phyloP scores from a whole-genome alignment of 768 basidiomycete genomes.

The Lentinus brumalis region DNA sequence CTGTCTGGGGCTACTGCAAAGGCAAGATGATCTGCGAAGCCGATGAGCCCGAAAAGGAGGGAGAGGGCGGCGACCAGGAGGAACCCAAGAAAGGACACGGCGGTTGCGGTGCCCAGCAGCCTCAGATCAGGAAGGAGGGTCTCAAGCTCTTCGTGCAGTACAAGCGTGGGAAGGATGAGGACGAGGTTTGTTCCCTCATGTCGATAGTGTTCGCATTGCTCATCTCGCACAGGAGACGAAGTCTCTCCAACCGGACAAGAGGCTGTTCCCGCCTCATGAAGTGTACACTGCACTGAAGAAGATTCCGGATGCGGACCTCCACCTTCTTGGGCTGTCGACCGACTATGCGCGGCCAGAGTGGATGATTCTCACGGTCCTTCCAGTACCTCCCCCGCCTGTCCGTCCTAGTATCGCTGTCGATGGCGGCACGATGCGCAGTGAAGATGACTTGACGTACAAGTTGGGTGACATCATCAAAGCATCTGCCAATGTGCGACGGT shows the following conservation, averaged over 20 bases:
- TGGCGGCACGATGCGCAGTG: conserved; percentile 94
- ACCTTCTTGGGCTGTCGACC: conserved; percentile 88
- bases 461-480: conserved; percentile 96
- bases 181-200: conserved; percentile 67
- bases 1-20: conserved; percentile 87
- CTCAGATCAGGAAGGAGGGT: conserved; percentile 89
- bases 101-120: conserved; percentile 95
- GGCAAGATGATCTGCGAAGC: conserved; percentile 86
- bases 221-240: conserved; percentile 64
- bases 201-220: conserved; percentile 2
- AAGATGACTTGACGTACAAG: conserved; percentile 99
- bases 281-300: conserved; percentile 96
- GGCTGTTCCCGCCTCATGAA: conserved; percentile 80
- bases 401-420: conserved; percentile 98
- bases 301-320: conserved; percentile 87
- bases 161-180: conserved; percentile 93
- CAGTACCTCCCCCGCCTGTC: conserved; percentile 97
- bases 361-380: conserved; percentile 99
- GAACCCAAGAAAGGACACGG: conserved; percentile 91
- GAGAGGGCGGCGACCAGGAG: conserved; percentile 63
- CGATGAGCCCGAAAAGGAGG: conserved; percentile 87
- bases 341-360: conserved; percentile 98
- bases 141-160: conserved; percentile 93
- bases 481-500: conserved; percentile 86
- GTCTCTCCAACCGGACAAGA: conserved; percentile 79